phyloP scores from a whole-genome alignment of 1,284 basidiomycete species.

The Sanghuangporus baumii region DNA sequence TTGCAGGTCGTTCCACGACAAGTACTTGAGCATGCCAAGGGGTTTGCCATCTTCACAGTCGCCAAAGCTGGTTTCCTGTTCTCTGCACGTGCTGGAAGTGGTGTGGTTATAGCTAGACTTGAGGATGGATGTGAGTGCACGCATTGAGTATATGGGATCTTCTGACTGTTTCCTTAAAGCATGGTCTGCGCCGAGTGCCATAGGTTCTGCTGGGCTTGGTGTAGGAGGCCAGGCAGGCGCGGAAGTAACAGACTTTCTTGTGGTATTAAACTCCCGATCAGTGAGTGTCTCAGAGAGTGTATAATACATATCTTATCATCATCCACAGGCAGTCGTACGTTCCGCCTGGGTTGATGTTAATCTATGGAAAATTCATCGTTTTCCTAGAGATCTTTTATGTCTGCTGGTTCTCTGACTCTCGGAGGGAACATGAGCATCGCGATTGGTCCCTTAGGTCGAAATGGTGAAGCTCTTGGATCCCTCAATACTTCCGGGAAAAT shows the following conservation, averaged over 20 bases:
- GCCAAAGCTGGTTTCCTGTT: conserved; percentile 77
- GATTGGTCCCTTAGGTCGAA: conserved; percentile 89
- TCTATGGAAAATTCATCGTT: conserved; percentile 15
- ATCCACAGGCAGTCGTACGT: conserved; percentile 54
- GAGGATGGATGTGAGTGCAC: conserved; percentile 72
- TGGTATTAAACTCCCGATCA: conserved; percentile 82
- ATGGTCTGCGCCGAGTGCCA: conserved; percentile 93
- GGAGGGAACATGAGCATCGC: conserved; percentile 94
- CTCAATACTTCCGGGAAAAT: conserved; percentile 84
- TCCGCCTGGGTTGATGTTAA: conserved; percentile 6
- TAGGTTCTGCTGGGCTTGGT: conserved; percentile 92
- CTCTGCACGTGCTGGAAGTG: conserved; percentile 80
- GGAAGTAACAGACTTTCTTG: conserved; percentile 92
- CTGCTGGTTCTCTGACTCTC: conserved; percentile 85
- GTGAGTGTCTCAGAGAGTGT: conserved; percentile 35
- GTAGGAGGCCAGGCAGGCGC: conserved; percentile 81
- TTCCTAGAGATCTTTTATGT: conserved; percentile 84
- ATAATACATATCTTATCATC: neutral
- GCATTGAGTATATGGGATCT: neutral
- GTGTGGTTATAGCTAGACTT: conserved; percentile 86
- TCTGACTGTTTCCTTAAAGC: conserved; percentile 36
- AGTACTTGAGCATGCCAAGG: conserved; percentile 71
- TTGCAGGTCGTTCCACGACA: conserved; percentile 55
- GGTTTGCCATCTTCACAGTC: conserved; percentile 80
- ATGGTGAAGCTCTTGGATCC: conserved; percentile 88